Percentiles rank a stretch among this genome's conserved stretches.
phyloP scores from a whole-genome alignment of 78 protist species.

The Creolimax fragrantissima region DNA sequence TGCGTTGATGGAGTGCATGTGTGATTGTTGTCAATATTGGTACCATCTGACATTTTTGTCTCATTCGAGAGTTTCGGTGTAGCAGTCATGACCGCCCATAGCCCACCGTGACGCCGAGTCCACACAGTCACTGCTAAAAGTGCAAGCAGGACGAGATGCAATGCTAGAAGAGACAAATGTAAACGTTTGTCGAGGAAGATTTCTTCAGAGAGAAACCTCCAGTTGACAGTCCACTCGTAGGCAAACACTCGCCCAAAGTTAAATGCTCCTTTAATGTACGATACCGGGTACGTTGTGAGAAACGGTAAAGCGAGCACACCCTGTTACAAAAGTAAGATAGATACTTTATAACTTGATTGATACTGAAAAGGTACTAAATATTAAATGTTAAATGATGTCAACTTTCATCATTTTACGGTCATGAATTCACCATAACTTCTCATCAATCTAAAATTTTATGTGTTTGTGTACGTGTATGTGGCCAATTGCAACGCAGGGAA shows the following conservation, averaged over 20 bases:
- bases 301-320: conserved; percentile 66
- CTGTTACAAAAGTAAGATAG: no score
- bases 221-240: conserved; percentile 84
- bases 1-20: conserved; percentile 7
- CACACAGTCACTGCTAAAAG: conserved; percentile 24
- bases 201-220: conserved; percentile 56
- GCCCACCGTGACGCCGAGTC: not conserved
- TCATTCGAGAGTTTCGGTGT: not conserved
- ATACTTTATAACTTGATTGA: not conserved
- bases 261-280: conserved; percentile 60
- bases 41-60: not conserved
- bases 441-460: no score
- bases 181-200: conserved; percentile 28
- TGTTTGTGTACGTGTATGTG: no score
- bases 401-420: no score
- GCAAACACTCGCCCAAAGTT: conserved; percentile 60
- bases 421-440: no score
- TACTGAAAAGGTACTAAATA: no score
- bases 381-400: no score
- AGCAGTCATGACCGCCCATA: not conserved
- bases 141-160: conserved; percentile 36
- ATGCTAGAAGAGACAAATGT: conserved; percentile 37
- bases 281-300: conserved; percentile 28
- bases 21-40: not conserved
- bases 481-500: no score